Base-by-base conservation (phyloP, 2,329 filamentous ascomycete genomes). In the Fusarium sp. region DNA sequence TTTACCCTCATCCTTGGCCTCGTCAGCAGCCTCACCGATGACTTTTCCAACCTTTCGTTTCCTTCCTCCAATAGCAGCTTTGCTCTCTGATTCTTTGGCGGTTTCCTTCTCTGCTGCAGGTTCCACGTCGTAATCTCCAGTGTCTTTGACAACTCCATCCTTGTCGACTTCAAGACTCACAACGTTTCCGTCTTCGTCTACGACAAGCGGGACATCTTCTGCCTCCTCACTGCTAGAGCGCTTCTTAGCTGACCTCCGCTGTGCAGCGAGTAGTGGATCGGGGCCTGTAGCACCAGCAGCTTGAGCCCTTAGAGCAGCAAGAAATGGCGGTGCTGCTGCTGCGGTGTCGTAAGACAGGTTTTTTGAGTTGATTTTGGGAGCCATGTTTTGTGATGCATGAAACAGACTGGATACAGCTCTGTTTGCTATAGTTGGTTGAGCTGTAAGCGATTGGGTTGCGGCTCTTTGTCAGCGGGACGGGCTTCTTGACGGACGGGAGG, bases 141-240 rank as follows among this genome's bases (percentile, higher is more conserved):
- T 60, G 62, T 80, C 79, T n/a, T 79, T 82, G n/a, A 86, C 81
- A 8, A 70, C 78, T 12, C 86, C 86, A 68, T 88, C 85, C 49
- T 80, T 79, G 59, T 81, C 83, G 9, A 88, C 80, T 23, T 87
- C 70, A 76, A 89, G 74, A 83, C 81, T 52, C 35, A 92, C 87
- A 35, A 91, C 87, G 61, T 94, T 92, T 56, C 90, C 92, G 9
- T 88, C 86, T 79, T 94, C 93, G 74, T 96, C 89, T 8, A 96
- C 89, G 58, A 94, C 90, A 0, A 94, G 86, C 0, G 94, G 94
- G 56, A 87, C 91, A 80, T 96, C 93, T 75, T 96, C 93, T 18
- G 92, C 92, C 68, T 94, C 90, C 44, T 91, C 91, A 74, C 92
- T 90, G 67, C 85, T 89, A 21, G 88, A 89, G 40, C 86, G 87